phyloP scores from a whole-genome alignment of 2,329 filamentous ascomycete genomes.

The Sodiomyces alkalinus region DNA sequence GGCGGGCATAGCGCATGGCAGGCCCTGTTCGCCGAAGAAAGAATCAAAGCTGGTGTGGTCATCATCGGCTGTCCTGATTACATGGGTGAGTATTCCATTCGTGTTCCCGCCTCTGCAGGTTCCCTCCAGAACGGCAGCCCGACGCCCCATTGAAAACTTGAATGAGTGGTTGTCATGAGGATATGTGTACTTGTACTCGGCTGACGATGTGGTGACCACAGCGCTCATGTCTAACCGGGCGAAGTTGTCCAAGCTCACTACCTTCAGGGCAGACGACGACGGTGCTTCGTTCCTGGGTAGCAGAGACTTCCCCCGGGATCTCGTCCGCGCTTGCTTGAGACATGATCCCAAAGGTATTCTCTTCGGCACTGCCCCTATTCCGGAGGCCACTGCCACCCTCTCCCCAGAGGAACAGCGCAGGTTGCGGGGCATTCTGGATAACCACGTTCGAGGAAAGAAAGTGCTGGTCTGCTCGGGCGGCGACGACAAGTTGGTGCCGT shows the following conservation, averaged over 20 bases:
- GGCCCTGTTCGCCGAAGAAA: constrained; percentile 58
- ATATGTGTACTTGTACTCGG: no score
- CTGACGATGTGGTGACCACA: no score
- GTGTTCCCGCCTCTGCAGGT: background rate
- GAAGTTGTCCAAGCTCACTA: constrained; percentile 46
- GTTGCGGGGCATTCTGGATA: constrained; percentile 29
- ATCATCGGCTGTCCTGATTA: constrained; percentile 89
- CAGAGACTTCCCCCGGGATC: constrained; percentile 55
- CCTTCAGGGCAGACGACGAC: constrained; percentile 39
- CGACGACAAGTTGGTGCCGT: constrained; percentile 59
- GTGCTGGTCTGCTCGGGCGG: constrained; percentile 51
- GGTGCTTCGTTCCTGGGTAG: constrained; percentile 59
- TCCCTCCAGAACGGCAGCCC: no score
- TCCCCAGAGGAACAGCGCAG: constrained; percentile 24
- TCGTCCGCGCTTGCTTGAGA: constrained; percentile 46
- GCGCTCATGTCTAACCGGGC: constrained; percentile 67
- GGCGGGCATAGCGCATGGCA: constrained; percentile 87
- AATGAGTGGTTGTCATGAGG: no score
- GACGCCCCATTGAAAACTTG: no score
- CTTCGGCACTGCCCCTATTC: constrained; percentile 34
- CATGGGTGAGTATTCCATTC: constrained; percentile 37
- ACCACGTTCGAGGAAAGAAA: constrained; percentile 42
- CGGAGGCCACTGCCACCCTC: constrained; percentile 12
- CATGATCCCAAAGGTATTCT: constrained; percentile 66
- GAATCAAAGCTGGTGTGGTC: constrained; percentile 63